A percentile compares a stretch with the other conserved stretches of the same genome.
phyloP scores from a whole-genome alignment of 208 protist species.

The Leishmania braziliensis region DNA sequence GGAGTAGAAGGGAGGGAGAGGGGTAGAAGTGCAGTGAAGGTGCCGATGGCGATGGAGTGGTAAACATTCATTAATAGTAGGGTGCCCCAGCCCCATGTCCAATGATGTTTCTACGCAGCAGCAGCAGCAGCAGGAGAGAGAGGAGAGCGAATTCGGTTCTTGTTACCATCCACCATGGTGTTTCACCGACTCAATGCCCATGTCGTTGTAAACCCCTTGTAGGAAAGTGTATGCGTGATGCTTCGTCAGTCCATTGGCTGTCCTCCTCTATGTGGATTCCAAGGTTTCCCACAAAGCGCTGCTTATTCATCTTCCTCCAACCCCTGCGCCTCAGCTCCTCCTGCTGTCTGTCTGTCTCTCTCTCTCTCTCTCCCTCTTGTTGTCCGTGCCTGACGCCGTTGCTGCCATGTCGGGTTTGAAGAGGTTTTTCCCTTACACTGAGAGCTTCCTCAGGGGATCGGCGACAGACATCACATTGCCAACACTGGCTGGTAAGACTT shows the following conservation, averaged over 20 bases:
- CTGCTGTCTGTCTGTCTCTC: background rate
- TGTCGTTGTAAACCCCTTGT: background rate
- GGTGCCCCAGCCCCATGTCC: background rate
- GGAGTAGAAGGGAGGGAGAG: background rate
- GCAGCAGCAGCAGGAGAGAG: background rate
- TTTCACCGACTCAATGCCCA: background rate
- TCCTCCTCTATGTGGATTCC: background rate
- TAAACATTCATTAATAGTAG: background rate
- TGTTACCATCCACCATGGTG: background rate
- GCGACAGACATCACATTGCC: conserved; percentile 34
- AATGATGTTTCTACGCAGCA: background rate
- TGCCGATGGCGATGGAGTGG: background rate
- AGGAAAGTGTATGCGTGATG: background rate
- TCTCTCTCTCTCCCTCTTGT: conserved; percentile 7
- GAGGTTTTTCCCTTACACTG: conserved; percentile 59
- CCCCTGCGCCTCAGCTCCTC: background rate
- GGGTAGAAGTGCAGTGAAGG: background rate
- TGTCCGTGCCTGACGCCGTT: background rate
- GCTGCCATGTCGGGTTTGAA: conserved; percentile 67
- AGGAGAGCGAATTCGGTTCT: background rate
- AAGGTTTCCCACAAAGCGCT: background rate
- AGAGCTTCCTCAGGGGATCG: conserved; percentile 49
- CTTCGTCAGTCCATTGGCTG: background rate
- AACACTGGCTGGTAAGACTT: conserved; percentile 57
- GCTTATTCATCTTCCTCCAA: too few species aligned